Conservation (phyloP, 2,329 filamentous ascomycete species). For the Fusarium sp. region DNA sequence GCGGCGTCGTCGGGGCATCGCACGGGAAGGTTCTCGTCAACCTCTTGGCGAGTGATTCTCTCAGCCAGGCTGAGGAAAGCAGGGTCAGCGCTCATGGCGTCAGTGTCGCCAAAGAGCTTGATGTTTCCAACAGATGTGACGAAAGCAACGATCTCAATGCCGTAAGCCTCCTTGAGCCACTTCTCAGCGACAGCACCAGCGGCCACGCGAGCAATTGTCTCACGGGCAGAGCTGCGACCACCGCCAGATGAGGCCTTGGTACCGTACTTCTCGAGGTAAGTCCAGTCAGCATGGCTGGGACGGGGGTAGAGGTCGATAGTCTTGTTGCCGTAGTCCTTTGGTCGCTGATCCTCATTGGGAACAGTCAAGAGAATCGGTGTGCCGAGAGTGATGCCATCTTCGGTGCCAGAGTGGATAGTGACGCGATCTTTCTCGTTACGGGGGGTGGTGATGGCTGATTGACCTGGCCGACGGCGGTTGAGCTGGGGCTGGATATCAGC, state of each 20-base stretch:
- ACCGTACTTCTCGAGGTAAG: slow-evolving; percentile 97
- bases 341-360: slow-evolving; percentile 91
- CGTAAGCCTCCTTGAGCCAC: slow-evolving; percentile 82
- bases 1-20: slow-evolving; percentile 80
- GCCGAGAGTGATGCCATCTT: slow-evolving; percentile 88
- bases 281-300: slow-evolving; percentile 95
- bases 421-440: slow-evolving; percentile 93
- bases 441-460: slow-evolving; percentile 90
- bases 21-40: slow-evolving; percentile 87
- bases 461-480: slow-evolving; percentile 88
- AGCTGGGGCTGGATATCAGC: slow-evolving; percentile 94
- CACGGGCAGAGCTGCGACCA: slow-evolving; percentile 89
- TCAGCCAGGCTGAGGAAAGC: slow-evolving; percentile 80
- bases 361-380: slow-evolving; percentile 91
- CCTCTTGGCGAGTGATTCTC: slow-evolving; percentile 63
- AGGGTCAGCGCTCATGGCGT: slow-evolving; percentile 76
- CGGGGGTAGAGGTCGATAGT: slow-evolving; percentile 94
- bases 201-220: slow-evolving; percentile 93
- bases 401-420: slow-evolving; percentile 91
- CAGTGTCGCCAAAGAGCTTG: slow-evolving; percentile 48
- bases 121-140: slow-evolving; percentile 81
- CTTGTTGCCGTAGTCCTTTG: slow-evolving; percentile 87
- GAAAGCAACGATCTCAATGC: slow-evolving; percentile 91
- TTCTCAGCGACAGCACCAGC: slow-evolving; percentile 95
- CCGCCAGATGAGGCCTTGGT: slow-evolving; percentile 92